These are phyloP conservation scores for Triticum aestivum DNA, from an alignment of 176 grass and related monocot species.

Conservation along the genomic window IWGSC_CS_RefSeq_v2.1 NC_057800.1:690922457-690922956, in stretches of 20 bases:
- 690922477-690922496: not conserved
- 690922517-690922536: no score
- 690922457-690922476: conserved; percentile 22
- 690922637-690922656: no score
- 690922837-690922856: conserved; percentile 15
- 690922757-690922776: conserved; percentile 38
- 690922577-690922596: no score
- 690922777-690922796: conserved; percentile 37
- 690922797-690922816: not conserved
- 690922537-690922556: no score
- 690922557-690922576: no score
- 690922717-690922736: not conserved
- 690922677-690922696: no score
- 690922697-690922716: no score
- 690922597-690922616: no score
- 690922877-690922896: conserved; percentile 3
- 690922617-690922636: no score
- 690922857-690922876: not conserved
- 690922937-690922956: conserved; percentile 45
- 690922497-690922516: no score
- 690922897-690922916: not conserved
- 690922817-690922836: conserved; percentile 32
- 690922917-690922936: conserved; percentile 37
- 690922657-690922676: no score
- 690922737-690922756: conserved; percentile 24